Percentiles rank a stretch among this genome's conserved stretches.
Conservation (phyloP, 345 rosid genomes). For the Combretum micranthum region DNA sequence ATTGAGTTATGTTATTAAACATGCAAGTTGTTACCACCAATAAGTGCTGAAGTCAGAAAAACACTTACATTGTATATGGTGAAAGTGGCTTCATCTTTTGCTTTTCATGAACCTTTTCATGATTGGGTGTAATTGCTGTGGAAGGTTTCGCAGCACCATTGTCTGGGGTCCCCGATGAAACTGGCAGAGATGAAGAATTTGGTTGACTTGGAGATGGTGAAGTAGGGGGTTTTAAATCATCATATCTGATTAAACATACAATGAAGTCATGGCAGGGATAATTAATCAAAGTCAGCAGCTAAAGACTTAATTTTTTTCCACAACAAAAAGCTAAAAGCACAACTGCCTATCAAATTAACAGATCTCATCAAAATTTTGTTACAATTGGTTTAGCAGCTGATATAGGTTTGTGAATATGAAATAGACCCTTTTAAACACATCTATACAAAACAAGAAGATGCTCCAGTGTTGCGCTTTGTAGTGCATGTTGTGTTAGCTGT, state of each 20-base stretch:
- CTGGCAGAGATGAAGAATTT: neutral
- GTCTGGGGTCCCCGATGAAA: conserved; percentile 14
- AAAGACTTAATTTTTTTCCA: too few species aligned
- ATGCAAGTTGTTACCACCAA: too few species aligned
- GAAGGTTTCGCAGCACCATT: conserved; percentile 26
- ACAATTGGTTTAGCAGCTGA: too few species aligned
- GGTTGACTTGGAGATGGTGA: conserved; percentile 11
- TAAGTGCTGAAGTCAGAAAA: neutral
- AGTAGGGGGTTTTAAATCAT: conserved; percentile 13
- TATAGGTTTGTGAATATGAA: too few species aligned
- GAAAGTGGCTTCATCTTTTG: conserved; percentile 13
- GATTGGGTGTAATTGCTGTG: conserved; percentile 8
- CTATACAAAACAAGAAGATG: too few species aligned
- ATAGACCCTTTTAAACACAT: too few species aligned
- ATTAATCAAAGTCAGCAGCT: neutral
- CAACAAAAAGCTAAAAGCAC: too few species aligned
- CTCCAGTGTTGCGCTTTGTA: too few species aligned
- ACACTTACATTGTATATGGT: conserved; percentile 44
- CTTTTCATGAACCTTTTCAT: conserved; percentile 9
- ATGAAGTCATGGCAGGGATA: neutral
- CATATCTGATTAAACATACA: conserved; percentile 7
- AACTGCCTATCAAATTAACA: too few species aligned
- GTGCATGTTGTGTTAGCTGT: too few species aligned
- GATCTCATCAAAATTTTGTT: too few species aligned
- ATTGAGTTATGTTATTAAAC: too few species aligned